phyloP scores from a whole-genome alignment of 306 rosid species.

The Begonia fuchsioides region DNA sequence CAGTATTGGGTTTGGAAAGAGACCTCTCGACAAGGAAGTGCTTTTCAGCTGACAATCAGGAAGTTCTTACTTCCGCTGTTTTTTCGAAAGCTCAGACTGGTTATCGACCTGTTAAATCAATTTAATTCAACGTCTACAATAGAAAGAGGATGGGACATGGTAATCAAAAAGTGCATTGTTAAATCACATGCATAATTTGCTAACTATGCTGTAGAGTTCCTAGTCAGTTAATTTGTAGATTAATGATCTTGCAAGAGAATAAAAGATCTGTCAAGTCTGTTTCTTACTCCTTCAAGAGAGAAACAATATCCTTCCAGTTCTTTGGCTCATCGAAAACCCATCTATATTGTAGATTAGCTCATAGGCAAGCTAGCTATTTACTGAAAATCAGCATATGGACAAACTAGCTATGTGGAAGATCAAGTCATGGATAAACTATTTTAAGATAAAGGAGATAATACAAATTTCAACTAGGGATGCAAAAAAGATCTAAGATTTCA shows the following conservation, averaged over 20 bases:
- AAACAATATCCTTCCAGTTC: too few species aligned
- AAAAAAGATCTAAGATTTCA: not conserved
- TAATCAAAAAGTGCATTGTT: not conserved
- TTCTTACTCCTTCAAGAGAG: too few species aligned
- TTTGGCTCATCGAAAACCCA: too few species aligned
- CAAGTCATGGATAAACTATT: not conserved
- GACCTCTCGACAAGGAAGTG: too few species aligned
- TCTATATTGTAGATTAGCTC: too few species aligned
- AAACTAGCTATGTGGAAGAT: not conserved
- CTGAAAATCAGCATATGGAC: not conserved
- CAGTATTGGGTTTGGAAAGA: too few species aligned
- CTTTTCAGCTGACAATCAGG: too few species aligned
- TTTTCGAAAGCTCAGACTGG: slow-evolving; percentile 43
- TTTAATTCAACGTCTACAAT: not conserved
- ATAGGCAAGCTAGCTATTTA: too few species aligned
- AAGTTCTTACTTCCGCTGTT: slow-evolving; percentile 36
- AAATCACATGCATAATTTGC: not conserved
- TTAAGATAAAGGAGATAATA: not conserved
- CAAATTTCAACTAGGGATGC: not conserved
- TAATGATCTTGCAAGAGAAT: not conserved
- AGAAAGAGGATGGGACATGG: too few species aligned
- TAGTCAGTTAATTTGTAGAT: not conserved
- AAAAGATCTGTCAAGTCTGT: too few species aligned
- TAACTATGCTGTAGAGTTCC: not conserved
- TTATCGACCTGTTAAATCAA: slow-evolving; percentile 42